Conservation (phyloP, 371 early-diverging fungal genomes). For the Actinomortierella ambigua region DNA sequence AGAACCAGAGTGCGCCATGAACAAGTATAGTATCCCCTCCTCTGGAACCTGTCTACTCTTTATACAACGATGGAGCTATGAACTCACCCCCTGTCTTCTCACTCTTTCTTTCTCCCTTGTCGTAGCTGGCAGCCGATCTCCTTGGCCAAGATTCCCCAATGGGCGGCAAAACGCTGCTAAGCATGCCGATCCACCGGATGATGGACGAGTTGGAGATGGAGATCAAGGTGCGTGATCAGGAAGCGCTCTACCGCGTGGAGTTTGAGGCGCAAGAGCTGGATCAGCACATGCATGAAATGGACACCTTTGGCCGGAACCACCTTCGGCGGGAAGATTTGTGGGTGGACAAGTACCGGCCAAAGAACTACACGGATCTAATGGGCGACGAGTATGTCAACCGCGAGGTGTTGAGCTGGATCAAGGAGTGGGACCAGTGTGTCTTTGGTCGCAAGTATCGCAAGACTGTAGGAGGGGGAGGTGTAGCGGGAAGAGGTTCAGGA, state of each 20-base stretch:
- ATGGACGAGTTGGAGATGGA: conserved; percentile 51
- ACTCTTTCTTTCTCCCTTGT: no score
- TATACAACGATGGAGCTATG: no score
- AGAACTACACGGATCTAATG: conserved; percentile 85
- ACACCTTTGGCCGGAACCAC: conserved; percentile 5
- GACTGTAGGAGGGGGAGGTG: not conserved
- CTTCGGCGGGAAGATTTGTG: conserved; percentile 60
- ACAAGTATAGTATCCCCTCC: no score
- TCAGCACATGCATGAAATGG: conserved; percentile 1
- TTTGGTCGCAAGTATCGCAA: conserved; percentile 63
- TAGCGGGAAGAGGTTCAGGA: not conserved
- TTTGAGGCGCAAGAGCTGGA: conserved; percentile 13
- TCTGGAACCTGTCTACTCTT: no score
- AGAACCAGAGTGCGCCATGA: conserved; percentile 12
- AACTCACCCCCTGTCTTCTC: no score
- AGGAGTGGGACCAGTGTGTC: conserved; percentile 96
- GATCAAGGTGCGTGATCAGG: conserved; percentile 39
- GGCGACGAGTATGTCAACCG: conserved; percentile 92
- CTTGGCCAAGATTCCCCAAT: conserved; percentile 8
- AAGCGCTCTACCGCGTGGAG: conserved; percentile 23
- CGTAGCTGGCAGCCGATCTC: no score
- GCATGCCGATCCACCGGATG: conserved; percentile 49
- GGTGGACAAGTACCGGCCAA: conserved; percentile 93
- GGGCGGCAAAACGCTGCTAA: conserved; percentile 25
- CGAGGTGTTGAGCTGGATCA: conserved; percentile 91